A percentile compares a stretch with the other conserved stretches of the same genome.
phyloP scores from a whole-genome alignment of 1,284 basidiomycete genomes.

The Megacollybia platyphylla region DNA sequence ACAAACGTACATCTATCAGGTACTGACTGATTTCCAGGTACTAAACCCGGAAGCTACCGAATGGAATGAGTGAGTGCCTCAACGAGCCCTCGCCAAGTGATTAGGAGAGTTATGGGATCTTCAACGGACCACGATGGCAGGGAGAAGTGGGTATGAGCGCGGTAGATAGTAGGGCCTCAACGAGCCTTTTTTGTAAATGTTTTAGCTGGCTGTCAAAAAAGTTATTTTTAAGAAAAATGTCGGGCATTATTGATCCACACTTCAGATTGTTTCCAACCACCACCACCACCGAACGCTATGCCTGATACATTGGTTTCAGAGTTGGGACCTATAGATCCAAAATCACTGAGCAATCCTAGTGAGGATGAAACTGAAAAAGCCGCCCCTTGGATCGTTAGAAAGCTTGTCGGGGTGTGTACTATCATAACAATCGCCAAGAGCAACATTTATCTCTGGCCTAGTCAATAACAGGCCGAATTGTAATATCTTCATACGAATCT shows the following conservation, averaged over 20 bases:
- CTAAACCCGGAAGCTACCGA: constrained; percentile 17
- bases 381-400: constrained; percentile 52
- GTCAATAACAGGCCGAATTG: constrained; percentile 54
- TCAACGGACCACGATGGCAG: constrained; percentile 36
- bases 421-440: not conserved
- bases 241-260: too few species aligned
- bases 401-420: constrained; percentile 43
- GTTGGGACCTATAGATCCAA: constrained; percentile 42
- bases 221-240: too few species aligned
- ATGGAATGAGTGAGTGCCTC: constrained; percentile 46
- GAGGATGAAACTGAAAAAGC: constrained; percentile 36
- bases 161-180: constrained; percentile 26
- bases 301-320: constrained; percentile 17
- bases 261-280: too few species aligned
- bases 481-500: constrained; percentile 54
- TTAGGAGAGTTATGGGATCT: constrained; percentile 39
- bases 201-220: too few species aligned
- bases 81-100: constrained; percentile 54
- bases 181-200: constrained; percentile 16
- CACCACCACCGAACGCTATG: not conserved
- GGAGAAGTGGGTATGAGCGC: constrained; percentile 8
- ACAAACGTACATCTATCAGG: not conserved
- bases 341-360: constrained; percentile 21
- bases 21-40: constrained; percentile 22
- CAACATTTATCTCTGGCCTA: constrained; percentile 12